Percentiles rank a stretch among this genome's conserved stretches.
phyloP scores from a whole-genome alignment of 1,284 basidiomycete genomes.

The Afroboletus lepidellus region DNA sequence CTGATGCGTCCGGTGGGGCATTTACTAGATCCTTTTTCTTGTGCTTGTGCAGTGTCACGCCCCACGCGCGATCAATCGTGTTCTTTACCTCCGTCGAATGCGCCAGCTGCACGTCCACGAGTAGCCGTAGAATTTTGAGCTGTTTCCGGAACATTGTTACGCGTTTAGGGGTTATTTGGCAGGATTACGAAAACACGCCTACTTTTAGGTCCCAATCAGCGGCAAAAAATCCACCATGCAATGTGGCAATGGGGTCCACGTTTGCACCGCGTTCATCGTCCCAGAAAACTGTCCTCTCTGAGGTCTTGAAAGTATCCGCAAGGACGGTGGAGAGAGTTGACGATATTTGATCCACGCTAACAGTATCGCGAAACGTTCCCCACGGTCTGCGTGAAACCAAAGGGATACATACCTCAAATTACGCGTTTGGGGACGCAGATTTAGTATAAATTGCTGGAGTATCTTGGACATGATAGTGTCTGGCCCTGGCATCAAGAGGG shows the following conservation, averaged over 20 bases:
- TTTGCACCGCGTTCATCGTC: constrained; percentile 62
- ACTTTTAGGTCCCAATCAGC: constrained; percentile 79
- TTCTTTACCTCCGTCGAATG: constrained; percentile 66
- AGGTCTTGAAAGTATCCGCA: constrained; percentile 65
- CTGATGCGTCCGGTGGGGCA: constrained; percentile 52
- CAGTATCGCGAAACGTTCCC: constrained; percentile 34
- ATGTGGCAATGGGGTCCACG: constrained; percentile 63
- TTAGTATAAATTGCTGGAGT: constrained; percentile 71
- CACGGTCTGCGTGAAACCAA: constrained; percentile 22
- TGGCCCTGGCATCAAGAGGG: constrained; percentile 64
- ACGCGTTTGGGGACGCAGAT: constrained; percentile 79
- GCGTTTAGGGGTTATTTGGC: constrained; percentile 33
- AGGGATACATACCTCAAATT: constrained; percentile 66
- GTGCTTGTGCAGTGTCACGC: constrained; percentile 75
- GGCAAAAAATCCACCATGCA: constrained; percentile 68
- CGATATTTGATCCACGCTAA: constrained; percentile 73
- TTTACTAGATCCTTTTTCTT: constrained; percentile 67
- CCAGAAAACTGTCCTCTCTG: constrained; percentile 77
- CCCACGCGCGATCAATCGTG: constrained; percentile 78
- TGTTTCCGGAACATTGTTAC: constrained; percentile 36
- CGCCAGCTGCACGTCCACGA: constrained; percentile 74
- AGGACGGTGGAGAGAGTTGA: constrained; percentile 64
- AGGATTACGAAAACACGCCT: constrained; percentile 33
- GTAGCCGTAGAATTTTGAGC: constrained; percentile 75
- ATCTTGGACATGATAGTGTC: constrained; percentile 69